Base-by-base conservation (phyloP, 768 basidiomycete genomes). In the Rhodotorula taiwanensis region DNA sequence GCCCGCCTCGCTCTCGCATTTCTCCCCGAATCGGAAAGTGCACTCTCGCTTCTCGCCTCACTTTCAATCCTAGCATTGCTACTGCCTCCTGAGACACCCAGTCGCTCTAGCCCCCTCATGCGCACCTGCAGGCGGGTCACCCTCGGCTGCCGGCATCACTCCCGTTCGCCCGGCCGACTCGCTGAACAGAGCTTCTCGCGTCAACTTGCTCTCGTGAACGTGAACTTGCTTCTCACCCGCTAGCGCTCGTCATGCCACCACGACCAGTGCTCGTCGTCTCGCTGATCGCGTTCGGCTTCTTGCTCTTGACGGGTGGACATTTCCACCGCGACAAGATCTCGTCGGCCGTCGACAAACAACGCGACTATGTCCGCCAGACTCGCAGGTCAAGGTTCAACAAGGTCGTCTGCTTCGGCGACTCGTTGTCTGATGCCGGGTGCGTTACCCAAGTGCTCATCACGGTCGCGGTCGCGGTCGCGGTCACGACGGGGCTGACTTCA, bases 401-500 rank as follows among this genome's bases (percentile, higher is more conserved):
- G 1, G 55, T 63, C 13, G 51, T 52, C 25, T 52, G 31, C 23
- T 63, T 63, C 27, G 62, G 62, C 5, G 56, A 58, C 52, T 50
- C 41, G 51, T 31, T 47, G 6, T 41, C 28, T 21, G 62, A 63
- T 23, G 45, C 34, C 8, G 62, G 55, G 62, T 53, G 36, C 44
- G 55, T 13, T 28, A 18, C 47, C 6, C 30, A 48, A 11, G 13
- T 10, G 13, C 30, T 13, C 11, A 20, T 36, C 54, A 8, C 18
- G 7, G 4, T 13, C 36, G 10, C 3, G 25, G 30, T 21, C 4
- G 23, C 27, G 18, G 10, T 16, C 42, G 31, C 30, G 31, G 10
- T 15, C 43, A 13, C 23, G 25, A 18, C 36, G 36, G 36, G 16
- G 36, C 36, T 39, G 36, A 39, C 36, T 16, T 43, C 53, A 13